These are phyloP conservation scores for Actinomortierella wolfii DNA, from an alignment of 371 early-diverging fungal species.

Conservation along the genomic window DNA sequence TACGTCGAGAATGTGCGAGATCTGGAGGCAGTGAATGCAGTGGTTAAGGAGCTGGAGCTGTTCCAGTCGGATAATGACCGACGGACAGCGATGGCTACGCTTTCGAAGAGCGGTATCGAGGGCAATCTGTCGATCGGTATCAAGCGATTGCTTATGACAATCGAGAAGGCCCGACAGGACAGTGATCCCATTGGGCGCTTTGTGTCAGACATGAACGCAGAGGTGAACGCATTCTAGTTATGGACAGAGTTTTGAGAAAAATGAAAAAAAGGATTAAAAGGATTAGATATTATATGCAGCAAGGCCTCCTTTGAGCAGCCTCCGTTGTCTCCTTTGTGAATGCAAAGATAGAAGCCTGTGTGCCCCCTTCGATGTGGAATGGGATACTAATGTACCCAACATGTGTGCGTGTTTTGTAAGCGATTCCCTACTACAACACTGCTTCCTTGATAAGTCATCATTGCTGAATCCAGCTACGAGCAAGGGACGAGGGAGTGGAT, in stretches of 20 bases:
- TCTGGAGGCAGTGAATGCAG: conserved; percentile 71
- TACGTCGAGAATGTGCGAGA: conserved; percentile 79
- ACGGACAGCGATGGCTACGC: conserved; percentile 53
- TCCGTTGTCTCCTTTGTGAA: too few species aligned
- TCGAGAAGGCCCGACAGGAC: conserved; percentile 91
- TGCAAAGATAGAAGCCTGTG: too few species aligned
- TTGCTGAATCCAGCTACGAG: too few species aligned
- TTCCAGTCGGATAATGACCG: conserved; percentile 66
- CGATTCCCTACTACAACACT: too few species aligned
- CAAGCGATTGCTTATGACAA: conserved; percentile 88
- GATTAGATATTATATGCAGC: too few species aligned
- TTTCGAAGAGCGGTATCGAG: conserved; percentile 61
- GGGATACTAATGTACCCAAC: too few species aligned
- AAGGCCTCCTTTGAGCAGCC: too few species aligned
- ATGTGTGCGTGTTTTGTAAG: too few species aligned
- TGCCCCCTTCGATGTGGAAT: too few species aligned
- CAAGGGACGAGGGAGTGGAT: too few species aligned
- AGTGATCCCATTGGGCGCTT: conserved; percentile 65
- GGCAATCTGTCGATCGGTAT: conserved; percentile 80
- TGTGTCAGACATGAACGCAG: conserved; percentile 54
- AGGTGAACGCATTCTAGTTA: background rate
- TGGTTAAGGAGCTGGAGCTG: conserved; percentile 66
- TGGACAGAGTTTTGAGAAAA: background rate
- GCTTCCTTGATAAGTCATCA: too few species aligned
- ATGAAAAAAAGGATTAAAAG: too few species aligned